Conservation (phyloP, 495 filamentous ascomycete species). For the Xeromyces bisporus region DNA sequence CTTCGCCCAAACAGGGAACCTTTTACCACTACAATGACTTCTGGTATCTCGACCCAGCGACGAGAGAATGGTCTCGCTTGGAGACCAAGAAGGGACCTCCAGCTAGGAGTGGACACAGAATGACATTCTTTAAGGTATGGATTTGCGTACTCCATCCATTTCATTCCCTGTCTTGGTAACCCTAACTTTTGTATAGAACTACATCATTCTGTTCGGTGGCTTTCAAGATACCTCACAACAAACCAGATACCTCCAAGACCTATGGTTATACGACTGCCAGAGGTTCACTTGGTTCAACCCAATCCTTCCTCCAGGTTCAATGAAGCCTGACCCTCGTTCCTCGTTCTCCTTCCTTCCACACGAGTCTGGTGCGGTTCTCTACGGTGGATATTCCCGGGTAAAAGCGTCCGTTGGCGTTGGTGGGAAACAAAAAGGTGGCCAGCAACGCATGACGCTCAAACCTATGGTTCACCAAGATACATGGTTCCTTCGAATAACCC, state of each 20-base stretch:
- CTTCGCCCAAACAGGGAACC: constrained; percentile 83
- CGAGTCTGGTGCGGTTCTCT: constrained; percentile 73
- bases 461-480: constrained; percentile 86
- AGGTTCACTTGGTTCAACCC: constrained; percentile 67
- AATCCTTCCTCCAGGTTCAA: constrained; percentile 48
- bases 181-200: constrained; percentile 29
- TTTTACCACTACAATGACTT: constrained; percentile 99
- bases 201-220: constrained; percentile 59
- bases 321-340: constrained; percentile 77
- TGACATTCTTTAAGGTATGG: constrained; percentile 73
- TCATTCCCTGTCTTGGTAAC: not conserved
- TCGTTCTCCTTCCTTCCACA: constrained; percentile 85
- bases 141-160: constrained; percentile 16
- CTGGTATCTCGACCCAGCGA: constrained; percentile 71
- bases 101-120: constrained; percentile 80
- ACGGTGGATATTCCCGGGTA: constrained; percentile 83
- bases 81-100: constrained; percentile 81
- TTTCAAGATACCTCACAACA: constrained; percentile 92
- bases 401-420: constrained; percentile 41
- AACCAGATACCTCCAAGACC: constrained; percentile 68
- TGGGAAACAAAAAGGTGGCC: constrained; percentile 44
- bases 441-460: constrained; percentile 52
- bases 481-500: constrained; percentile 75
- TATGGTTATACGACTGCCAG: constrained; percentile 53
- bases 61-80: constrained; percentile 76